Percentiles rank a stretch among this genome's conserved stretches.
These are phyloP conservation scores for Globisporangium rhizosaccharum DNA, from an alignment of 352 stramenopile genomes.

Conservation along the genomic window DNA sequence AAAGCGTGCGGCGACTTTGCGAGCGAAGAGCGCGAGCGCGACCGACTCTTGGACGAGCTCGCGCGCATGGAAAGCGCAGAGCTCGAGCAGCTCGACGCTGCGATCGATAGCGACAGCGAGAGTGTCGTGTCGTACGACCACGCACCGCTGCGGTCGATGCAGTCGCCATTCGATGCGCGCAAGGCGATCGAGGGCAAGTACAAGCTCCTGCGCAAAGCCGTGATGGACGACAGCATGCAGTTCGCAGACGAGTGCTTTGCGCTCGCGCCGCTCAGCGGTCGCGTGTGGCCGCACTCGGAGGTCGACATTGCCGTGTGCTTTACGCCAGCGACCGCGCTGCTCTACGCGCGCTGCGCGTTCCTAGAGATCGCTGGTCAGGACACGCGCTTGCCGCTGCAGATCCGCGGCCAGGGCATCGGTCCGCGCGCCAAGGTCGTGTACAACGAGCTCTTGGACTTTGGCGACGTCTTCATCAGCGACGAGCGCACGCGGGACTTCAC, in stretches of 20 bases:
- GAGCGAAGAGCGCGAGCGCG: conserved; percentile 81
- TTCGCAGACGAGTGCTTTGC: conserved; percentile 93
- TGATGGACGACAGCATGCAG: conserved; percentile 89
- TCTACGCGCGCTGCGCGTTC: conserved; percentile 81
- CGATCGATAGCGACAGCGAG: conserved; percentile 19
- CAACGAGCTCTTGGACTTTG: conserved; percentile 92
- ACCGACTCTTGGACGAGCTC: conserved; percentile 80
- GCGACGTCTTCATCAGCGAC: conserved; percentile 93
- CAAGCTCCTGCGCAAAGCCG: conserved; percentile 82
- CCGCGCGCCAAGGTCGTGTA: conserved; percentile 91
- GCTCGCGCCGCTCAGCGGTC: conserved; percentile 80
- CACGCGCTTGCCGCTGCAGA: conserved; percentile 81
- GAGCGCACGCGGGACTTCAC: conserved; percentile 84
- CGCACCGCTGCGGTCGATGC: conserved; percentile 16
- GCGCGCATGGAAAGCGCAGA: conserved; percentile 71
- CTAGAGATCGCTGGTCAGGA: conserved; percentile 90
- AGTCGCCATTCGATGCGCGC: conserved; percentile 52
- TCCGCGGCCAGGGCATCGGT: conserved; percentile 89
- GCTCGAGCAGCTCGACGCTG: conserved; percentile 40
- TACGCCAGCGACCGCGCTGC: conserved; percentile 64
- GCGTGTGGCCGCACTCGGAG: conserved; percentile 91
- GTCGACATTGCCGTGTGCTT: conserved; percentile 91
- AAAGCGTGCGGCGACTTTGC: conserved; percentile 77
- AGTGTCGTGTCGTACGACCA: conserved; percentile 15
- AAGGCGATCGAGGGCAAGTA: conserved; percentile 90